Base-by-base conservation (phyloP, 805 yeast species). In the Clavispora carvajalis region DNA sequence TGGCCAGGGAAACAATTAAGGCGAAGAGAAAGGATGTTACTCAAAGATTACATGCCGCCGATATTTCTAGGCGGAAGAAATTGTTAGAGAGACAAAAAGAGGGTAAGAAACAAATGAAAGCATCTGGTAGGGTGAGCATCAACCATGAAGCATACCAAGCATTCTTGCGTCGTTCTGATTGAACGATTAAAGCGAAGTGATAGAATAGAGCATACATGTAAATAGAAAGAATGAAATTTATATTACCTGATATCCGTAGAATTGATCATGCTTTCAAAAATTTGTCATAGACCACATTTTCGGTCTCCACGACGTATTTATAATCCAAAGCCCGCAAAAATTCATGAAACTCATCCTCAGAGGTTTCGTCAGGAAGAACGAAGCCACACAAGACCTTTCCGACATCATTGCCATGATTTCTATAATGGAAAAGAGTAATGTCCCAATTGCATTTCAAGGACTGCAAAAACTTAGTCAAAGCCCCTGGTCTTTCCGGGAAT, bases 401-500 rank as follows among this genome's bases (percentile, higher is more conserved):
- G 34, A 93, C 76, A 58, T 93, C 99, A 38, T 91, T 82, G 29
- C 99, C 99, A 53, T 89, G 95, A 67, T 93, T 89, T 72, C 99
- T 80, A 65, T 93, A 93, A 63, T 93, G 96, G 81, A 93, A 93
- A 54, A 93, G 66, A 1, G 97, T 85, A 46, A 93, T 79, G 59
- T 93, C 93, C 97, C 98, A 93, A 37, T 80, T 79, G 19, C 74
- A 73, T 54, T 82, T 78, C 58, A 93, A 64, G 13, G 81, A 73
- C 21, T 74, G 75, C 55, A 93, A 73, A 67, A 93, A 93, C 43
- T 77, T 83, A 22, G 83, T 77, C 55, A 93, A 72, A 1, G 99
- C 97, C 36, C 96, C 95, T 2, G 99, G 98, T 56, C 93, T 81
- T 58, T 93, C 99, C 11, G 99, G 99, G 71, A 93, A 95, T 63